These are phyloP conservation scores for Brettanomyces bruxellensis DNA, from an alignment of 805 yeast genomes.

Conservation along the genomic window DNA sequence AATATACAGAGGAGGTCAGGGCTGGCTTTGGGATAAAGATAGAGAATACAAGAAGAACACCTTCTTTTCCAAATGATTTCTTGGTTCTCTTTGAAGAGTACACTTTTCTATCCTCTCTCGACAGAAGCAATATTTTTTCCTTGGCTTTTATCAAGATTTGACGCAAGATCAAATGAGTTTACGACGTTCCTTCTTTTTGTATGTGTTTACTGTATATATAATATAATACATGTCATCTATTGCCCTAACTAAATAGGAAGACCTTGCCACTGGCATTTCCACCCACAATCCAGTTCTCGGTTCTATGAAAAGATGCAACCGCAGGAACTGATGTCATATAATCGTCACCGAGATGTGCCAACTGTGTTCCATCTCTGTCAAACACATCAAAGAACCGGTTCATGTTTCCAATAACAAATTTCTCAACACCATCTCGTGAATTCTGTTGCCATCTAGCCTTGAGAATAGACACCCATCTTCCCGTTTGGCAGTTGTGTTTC, in stretches of 20 bases:
- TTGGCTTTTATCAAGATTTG: neutral
- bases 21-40: slow-evolving; percentile 41
- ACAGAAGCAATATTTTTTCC: neutral
- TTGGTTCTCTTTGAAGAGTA: neutral
- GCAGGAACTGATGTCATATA: slow-evolving; percentile 89
- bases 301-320: slow-evolving; percentile 73
- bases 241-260: slow-evolving; percentile 37
- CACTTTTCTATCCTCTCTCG: neutral
- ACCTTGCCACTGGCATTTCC: slow-evolving; percentile 93
- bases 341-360: slow-evolving; percentile 58
- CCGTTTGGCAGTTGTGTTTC: slow-evolving; percentile 91
- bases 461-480: slow-evolving; percentile 91
- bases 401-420: slow-evolving; percentile 92
- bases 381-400: slow-evolving; percentile 79
- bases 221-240: neutral
- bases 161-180: neutral
- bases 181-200: no score
- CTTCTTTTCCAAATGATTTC: slow-evolving; percentile 2
- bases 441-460: slow-evolving; percentile 79
- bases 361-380: slow-evolving; percentile 62
- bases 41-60: slow-evolving; percentile 18
- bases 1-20: slow-evolving; percentile 54
- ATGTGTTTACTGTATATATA: neutral
- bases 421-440: slow-evolving; percentile 65
- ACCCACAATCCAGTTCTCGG: slow-evolving; percentile 84